Conservation (phyloP, 148 eudicot genomes). For the Beta vulgaris region DNA sequence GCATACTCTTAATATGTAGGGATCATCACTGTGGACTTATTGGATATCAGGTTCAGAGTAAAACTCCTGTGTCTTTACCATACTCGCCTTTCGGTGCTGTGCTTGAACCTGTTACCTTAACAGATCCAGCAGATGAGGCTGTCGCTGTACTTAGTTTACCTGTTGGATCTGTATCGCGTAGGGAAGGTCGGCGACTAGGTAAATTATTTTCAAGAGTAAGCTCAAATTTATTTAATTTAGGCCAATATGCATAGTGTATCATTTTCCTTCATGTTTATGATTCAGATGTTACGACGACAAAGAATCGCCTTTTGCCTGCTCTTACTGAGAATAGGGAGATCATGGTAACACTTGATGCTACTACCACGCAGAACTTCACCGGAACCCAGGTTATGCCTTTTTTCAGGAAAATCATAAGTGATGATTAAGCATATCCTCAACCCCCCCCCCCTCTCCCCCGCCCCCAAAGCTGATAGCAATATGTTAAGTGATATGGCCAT, state of each 20-base stretch:
- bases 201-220: background rate
- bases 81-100: conserved; percentile 24
- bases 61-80: conserved; percentile 15
- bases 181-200: conserved; percentile 23
- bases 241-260: background rate
- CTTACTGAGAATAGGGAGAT: conserved; percentile 33
- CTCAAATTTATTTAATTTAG: background rate
- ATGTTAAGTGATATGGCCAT: background rate
- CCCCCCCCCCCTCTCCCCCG: background rate
- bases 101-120: conserved; percentile 4
- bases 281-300: conserved; percentile 41
- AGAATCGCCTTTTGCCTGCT: conserved; percentile 22
- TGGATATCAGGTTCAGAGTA: conserved; percentile 56
- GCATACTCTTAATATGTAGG: conserved; percentile 40
- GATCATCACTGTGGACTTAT: conserved; percentile 76
- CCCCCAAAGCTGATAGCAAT: background rate
- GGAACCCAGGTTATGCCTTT: conserved; percentile 25
- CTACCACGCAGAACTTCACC: conserved; percentile 5
- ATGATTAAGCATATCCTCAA: background rate
- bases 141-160: conserved; percentile 18
- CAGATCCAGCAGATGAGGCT: background rate
- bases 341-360: conserved; percentile 1
- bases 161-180: conserved; percentile 9
- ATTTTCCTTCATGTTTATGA: conserved; percentile 7
- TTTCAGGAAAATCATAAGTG: background rate